Percentiles rank a stretch among this genome's conserved stretches.
Evolutionary conservation across 2,329 filamentous ascomycete species (phyloP).

Genomic region (Fusarium incarnatum): DNA sequence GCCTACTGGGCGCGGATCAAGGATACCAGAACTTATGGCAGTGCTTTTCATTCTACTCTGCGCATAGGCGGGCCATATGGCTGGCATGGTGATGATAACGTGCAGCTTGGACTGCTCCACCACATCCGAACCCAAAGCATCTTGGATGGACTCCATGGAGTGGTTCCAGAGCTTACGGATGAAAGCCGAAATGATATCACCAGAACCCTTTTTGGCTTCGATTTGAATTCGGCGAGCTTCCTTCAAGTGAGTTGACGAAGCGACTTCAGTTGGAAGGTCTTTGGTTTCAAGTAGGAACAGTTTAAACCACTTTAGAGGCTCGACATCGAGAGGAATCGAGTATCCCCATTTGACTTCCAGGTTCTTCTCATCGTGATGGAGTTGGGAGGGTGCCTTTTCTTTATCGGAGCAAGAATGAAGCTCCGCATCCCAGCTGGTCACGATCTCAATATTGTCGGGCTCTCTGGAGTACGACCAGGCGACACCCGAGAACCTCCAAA

Average conservation of each 20-base stretch:
- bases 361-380: constrained; percentile 24
- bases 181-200: constrained; percentile 51
- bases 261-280: constrained; percentile 47
- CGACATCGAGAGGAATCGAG: constrained; percentile 34
- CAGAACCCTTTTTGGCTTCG: constrained; percentile 26
- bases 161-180: constrained; percentile 52
- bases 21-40: constrained; percentile 51
- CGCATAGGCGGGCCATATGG: constrained; percentile 58
- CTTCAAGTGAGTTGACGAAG: constrained; percentile 37
- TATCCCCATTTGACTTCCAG: constrained; percentile 50
- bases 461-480: constrained; percentile 52
- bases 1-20: constrained; percentile 41
- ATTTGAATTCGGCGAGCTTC: constrained; percentile 6
- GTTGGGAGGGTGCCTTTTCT: constrained; percentile 49
- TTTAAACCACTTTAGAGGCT: constrained; percentile 57
- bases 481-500: constrained; percentile 54
- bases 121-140: constrained; percentile 28
- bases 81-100: constrained; percentile 57
- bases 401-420: constrained; percentile 46
- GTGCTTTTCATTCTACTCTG: constrained; percentile 53
- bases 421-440: constrained; percentile 49
- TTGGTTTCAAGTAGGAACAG: constrained; percentile 51
- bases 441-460: constrained; percentile 45
- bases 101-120: constrained; percentile 47
- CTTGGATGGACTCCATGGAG: constrained; percentile 41